Base-by-base conservation (phyloP, 805 yeast genomes). In the Candida chauliodis region DNA sequence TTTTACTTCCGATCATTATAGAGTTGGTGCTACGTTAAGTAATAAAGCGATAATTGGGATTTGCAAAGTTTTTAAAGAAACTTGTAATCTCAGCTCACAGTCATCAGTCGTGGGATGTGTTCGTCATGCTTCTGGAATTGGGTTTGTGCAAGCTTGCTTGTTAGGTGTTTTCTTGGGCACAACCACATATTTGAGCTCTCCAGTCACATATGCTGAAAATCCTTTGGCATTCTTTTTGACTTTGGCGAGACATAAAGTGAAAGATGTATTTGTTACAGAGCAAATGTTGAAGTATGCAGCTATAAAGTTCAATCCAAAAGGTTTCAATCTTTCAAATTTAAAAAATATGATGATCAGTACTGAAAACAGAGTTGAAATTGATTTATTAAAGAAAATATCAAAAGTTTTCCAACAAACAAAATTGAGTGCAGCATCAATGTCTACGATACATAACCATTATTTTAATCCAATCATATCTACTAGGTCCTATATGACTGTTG, bases 61-160 rank as follows among this genome's bases (percentile, higher is more conserved):
- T 58, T 89, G 97, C 59, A 88, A 90, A 51, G 84, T 86, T 15
- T 74, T 88, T 53, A 91, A 93, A 50, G 97, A 91, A 55, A 91
- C 98, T 0, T 86, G 96, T 52, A 91, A 87, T 44, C 69, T 93
- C 61, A 73, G 81, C 10, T 75, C 84, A 27, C 72, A 75, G 23
- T 76, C 78, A 28, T 82, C 96, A 0, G 68, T 93, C 5, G 70
- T 91, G 29, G 95, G 96, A 0, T 81, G 96, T 58, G 95, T 87
- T 7, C 77, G 95, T 30, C 91, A 90, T 48, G 77, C 87, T 1
- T 62, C 75, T 2, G 97, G 97, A 0, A 59, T 91, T 19, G 99
- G 99, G 0, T 90, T 93, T 55, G 63, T 93, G 19, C 91, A 88
- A 56, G 75, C 95, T n/a, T 79, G 80, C 38, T 60, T 90, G 25